phyloP scores from a whole-genome alignment of 345 rosid species.

The Lepidium didymum region DNA sequence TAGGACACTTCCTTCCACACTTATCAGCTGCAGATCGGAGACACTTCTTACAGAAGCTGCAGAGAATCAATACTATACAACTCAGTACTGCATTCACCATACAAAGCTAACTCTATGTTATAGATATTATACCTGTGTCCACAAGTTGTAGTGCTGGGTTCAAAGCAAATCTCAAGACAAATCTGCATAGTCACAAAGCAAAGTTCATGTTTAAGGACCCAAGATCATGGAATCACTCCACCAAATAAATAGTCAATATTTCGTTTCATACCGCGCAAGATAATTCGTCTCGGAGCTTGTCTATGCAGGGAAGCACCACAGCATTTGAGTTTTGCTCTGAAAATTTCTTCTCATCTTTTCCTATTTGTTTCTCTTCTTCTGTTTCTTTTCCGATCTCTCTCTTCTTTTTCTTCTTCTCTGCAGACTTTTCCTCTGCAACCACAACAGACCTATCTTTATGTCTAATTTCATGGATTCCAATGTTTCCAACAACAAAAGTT shows the following conservation, averaged over 20 bases:
- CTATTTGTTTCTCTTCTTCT: slow-evolving; percentile 21
- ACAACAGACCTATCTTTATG: neutral
- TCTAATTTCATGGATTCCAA: neutral
- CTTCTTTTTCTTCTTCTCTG: slow-evolving; percentile 31
- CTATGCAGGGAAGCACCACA: slow-evolving; percentile 47
- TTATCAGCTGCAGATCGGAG: slow-evolving; percentile 74
- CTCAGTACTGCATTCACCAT: neutral
- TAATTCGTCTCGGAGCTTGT: slow-evolving; percentile 81
- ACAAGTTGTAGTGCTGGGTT: slow-evolving; percentile 91
- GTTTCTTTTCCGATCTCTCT: slow-evolving; percentile 14
- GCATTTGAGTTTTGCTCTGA: slow-evolving; percentile 24
- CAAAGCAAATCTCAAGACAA: slow-evolving; percentile 89
- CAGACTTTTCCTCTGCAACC: slow-evolving; percentile 13
- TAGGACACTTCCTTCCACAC: slow-evolving; percentile 91
- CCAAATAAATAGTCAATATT: neutral
- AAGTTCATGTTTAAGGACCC: neutral
- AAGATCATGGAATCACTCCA: neutral
- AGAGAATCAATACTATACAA: slow-evolving; percentile 16
- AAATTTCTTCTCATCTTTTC: slow-evolving; percentile 16
- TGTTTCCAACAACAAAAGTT: neutral
- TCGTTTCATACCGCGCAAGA: slow-evolving; percentile 82
- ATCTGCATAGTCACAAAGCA: slow-evolving; percentile 40
- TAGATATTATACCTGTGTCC: slow-evolving; percentile 70
- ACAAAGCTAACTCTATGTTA: neutral
- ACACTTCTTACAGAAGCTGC: slow-evolving; percentile 88